These are phyloP conservation scores for Rhizophora apiculata DNA, from an alignment of 345 rosid genomes.

Conservation along the genomic window DNA sequence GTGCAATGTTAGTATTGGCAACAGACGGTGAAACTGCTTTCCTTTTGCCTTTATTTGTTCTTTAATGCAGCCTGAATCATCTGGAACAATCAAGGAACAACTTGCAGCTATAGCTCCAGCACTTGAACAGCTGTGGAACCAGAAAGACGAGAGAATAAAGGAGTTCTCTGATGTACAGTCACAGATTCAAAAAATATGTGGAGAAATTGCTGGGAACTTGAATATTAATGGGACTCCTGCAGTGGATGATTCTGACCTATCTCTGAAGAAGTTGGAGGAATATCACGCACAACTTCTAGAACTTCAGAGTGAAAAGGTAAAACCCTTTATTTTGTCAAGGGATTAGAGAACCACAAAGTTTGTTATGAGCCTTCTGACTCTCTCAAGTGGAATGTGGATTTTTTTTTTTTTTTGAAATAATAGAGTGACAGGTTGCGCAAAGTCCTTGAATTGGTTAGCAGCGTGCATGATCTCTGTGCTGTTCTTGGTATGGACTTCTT, in stretches of 20 bases:
- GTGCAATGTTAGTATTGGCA: not conserved
- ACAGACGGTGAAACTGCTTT: not conserved
- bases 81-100: constrained; percentile 94
- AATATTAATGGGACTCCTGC: constrained; percentile 48
- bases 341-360: not conserved
- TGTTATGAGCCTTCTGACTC: constrained; percentile 1
- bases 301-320: constrained; percentile 93
- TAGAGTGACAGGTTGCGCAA: constrained; percentile 87
- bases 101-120: constrained; percentile 90
- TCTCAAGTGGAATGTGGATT: constrained; percentile 2
- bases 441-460: constrained; percentile 86
- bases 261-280: constrained; percentile 77
- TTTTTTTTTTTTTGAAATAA: constrained; percentile 19
- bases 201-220: constrained; percentile 72
- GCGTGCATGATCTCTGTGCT: constrained; percentile 90
- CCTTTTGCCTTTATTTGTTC: constrained; percentile 15
- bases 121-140: constrained; percentile 87
- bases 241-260: constrained; percentile 80
- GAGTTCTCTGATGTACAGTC: constrained; percentile 76
- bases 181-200: constrained; percentile 86
- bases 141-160: constrained; percentile 80
- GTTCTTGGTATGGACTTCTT: constrained; percentile 92
- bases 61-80: constrained; percentile 66
- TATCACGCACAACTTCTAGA: constrained; percentile 74
- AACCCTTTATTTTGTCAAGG: not conserved